Conservation (phyloP, 2,329 filamentous ascomycete genomes). For the Stachybotrys chartarum region DNA sequence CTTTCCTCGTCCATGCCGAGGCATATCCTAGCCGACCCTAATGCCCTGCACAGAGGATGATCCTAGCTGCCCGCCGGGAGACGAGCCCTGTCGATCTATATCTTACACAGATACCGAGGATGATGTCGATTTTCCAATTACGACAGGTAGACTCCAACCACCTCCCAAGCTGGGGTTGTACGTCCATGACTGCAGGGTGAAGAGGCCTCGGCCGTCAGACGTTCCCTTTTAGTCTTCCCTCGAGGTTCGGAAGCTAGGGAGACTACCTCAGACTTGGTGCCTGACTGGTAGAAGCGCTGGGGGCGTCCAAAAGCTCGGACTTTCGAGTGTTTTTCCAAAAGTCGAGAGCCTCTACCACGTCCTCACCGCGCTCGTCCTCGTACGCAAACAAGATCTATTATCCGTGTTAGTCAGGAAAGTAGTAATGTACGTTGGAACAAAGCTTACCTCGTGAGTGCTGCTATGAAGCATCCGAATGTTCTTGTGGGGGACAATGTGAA, state of each 20-base stretch:
- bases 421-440: too few relatives aligned
- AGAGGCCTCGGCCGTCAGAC: too few relatives aligned
- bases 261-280: not conserved
- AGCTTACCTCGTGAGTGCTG: constrained; percentile 81
- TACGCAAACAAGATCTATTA: constrained; percentile 93
- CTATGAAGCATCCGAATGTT: constrained; percentile 97
- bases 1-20: not conserved
- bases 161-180: not conserved
- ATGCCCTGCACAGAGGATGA: not conserved
- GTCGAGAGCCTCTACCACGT: constrained; percentile 89
- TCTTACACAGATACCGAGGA: constrained; percentile 3
- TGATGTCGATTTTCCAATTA: not conserved
- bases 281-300: constrained; percentile 1
- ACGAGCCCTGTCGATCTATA: constrained; percentile 3
- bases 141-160: too few relatives aligned
- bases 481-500: constrained; percentile 93
- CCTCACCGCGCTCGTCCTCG: constrained; percentile 89
- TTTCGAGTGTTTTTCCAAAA: constrained; percentile 75
- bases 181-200: too few relatives aligned
- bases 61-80: not conserved
- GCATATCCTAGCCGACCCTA: not conserved
- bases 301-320: constrained; percentile 29
- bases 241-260: not conserved
- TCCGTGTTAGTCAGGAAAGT: constrained; percentile 6
- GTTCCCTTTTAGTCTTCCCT: not conserved